Base-by-base conservation (phyloP, 108 stramenopile species). In the Skeletonema menzelii region DNA sequence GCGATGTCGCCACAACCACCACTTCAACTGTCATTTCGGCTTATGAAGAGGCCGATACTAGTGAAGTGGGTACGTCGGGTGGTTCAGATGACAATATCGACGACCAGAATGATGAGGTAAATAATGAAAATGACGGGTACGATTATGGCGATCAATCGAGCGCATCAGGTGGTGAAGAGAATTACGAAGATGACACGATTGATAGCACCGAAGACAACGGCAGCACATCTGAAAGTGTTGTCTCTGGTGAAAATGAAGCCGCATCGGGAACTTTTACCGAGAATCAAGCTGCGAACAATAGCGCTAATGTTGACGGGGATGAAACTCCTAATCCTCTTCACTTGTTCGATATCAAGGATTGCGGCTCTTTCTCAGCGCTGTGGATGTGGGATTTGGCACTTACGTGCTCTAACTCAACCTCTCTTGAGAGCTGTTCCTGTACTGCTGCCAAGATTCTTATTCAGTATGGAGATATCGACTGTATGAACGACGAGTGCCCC, bases 331-430 rank as follows among this genome's bases (percentile, higher is more conserved):
- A 15, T 57, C 42, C 40, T 28, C 27, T 49, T 32, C 47, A 44
- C 35, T 75, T 69, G 30, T 86, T 78, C 57, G 63, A 89, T 56
- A 68, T 89, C 28, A 24, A 56, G 24, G 71, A 87, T 60, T 90
- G 89, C 49, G 67, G 65, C 19, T 80, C 84, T 0, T 90, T 86
- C 70, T 67, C 67, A 34, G 80, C 83, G 58, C 40, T 90, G 15
- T 90, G 89, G 89, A 27, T 82, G 19, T 90, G 86, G 86, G 89
- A 90, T 66, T 63, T 87, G 27, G 69, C 85, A 8, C 53, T 90
- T 24, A 80, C 89, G 3, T 90, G 89, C 60, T 67, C 75, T 5
- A 73, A 72, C 59, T 63, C 67, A 1, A 70, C 75, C 4, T 65
- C 75, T 0, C 66, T 71, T 22, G 55, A 57, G 15, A 71, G 49